These are phyloP conservation scores for Cladosporium sp. DNA, from an alignment of 2,329 filamentous ascomycete genomes.

Conservation along the genomic window DNA sequence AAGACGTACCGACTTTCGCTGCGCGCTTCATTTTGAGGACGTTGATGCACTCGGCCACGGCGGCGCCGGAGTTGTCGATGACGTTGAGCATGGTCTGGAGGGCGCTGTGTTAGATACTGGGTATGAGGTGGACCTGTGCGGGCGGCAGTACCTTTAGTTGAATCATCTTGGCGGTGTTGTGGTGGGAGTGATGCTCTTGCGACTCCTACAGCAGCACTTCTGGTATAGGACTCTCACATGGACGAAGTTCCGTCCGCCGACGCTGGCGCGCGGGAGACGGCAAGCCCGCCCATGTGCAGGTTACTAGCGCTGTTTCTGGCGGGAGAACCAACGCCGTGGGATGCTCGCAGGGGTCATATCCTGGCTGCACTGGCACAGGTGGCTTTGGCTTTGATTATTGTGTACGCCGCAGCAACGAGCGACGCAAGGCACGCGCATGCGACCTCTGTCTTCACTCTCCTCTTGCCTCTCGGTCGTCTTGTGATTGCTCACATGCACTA, in stretches of 20 bases:
- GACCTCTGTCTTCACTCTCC: background rate
- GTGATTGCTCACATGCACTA: background rate
- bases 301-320: background rate
- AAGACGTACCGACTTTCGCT: slow-evolving; percentile 76
- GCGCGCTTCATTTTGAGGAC: slow-evolving; percentile 85
- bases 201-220: background rate
- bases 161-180: slow-evolving; percentile 65
- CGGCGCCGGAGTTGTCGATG: slow-evolving; percentile 99
- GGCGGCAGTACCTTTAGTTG: slow-evolving; percentile 42
- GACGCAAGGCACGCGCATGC: background rate
- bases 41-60: slow-evolving; percentile 92
- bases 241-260: background rate
- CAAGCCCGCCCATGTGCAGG: too few relatives aligned
- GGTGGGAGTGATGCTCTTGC: background rate
- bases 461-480: background rate
- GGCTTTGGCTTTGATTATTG: background rate
- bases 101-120: background rate
- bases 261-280: background rate
- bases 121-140: background rate
- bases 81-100: slow-evolving; percentile 89
- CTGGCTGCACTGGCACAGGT: too few relatives aligned
- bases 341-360: background rate
- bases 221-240: background rate
- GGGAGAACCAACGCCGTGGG: background rate
- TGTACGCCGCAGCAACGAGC: background rate